These are phyloP conservation scores for Cryptomeria japonica DNA, from an alignment of 75 land plant genomes.

Conservation along the genomic window DNA sequence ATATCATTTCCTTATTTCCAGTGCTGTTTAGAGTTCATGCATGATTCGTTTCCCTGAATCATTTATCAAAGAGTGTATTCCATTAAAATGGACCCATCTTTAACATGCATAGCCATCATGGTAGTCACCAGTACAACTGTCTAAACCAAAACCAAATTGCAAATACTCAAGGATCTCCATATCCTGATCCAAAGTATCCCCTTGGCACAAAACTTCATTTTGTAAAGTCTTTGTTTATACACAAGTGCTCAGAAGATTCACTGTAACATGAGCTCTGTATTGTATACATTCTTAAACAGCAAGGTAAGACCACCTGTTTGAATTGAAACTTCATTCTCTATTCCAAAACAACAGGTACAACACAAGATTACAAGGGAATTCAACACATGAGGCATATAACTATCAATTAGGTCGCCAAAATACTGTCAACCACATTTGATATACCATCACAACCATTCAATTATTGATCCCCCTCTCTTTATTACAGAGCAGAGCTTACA, in stretches of 20 bases:
- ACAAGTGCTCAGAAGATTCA: neutral
- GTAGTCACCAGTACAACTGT: neutral
- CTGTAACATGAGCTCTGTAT: too few species aligned
- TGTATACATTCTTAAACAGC: neutral
- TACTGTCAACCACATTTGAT: neutral
- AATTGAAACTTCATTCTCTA: too few species aligned
- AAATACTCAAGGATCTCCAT: neutral
- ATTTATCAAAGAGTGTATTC: neutral
- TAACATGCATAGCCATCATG: neutral
- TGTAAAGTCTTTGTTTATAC: neutral
- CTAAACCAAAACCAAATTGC: neutral
- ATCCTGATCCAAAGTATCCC: neutral
- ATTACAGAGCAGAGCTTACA: too few species aligned
- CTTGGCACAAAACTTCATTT: neutral
- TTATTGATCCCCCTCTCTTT: too few species aligned
- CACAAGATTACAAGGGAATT: too few species aligned
- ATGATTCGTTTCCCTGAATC: too few species aligned
- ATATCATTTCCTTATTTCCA: neutral
- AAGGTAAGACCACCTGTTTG: neutral
- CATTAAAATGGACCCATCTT: neutral
- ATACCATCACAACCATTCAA: neutral
- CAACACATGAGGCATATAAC: neutral
- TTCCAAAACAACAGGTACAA: too few species aligned
- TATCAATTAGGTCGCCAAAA: neutral
- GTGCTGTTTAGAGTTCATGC: neutral